Evolutionary conservation across 768 basidiomycete species (phyloP), one percentile per base, ranked within the genome.

Genomic region (Xerocomus potaroensis): DNA sequence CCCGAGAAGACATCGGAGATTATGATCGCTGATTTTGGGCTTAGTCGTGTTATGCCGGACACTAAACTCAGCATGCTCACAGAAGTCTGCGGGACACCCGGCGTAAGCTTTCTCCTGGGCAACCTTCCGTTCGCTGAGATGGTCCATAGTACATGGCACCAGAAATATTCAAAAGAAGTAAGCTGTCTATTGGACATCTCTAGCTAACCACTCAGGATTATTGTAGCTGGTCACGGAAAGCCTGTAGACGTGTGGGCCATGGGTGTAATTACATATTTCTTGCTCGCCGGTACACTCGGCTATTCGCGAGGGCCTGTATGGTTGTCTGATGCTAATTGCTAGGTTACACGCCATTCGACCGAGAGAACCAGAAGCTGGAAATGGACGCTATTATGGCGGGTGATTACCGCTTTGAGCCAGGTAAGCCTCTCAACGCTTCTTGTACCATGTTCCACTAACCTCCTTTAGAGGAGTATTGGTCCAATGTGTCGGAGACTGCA

Each of bases 241-340:
- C 93, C 94, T 8, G 94, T 96, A 15, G 95, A 95, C 59, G 70
- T 95, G 45, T 94, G 92, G 94, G 93, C 95, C 1, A 94, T 98
- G 81, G 95, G 95, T 31, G 95, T 99, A 40, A 94, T 99, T 66
- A 89, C 95, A 11, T 97, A 97, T 70, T 96, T 96, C 83, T 72
- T 97, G 4, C 83, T 97, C 22, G 84, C 83, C 42, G 83, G 81
- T 62, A 51, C 16, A 60, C 47, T 31, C 22, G 3, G 8, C n/a
- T 29, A 21, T 19, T 29, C 10, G 3, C 5, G 15, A 32, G 21
- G 21, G 32, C 43, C 32, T 22, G 35, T 32, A n/a, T 21, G 37
- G 16, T 18, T 18, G 22, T 29, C 39, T 49, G 14, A 51, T 11
- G 14, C 40, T 9, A 15, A 18, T 37, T 14, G 23, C 69, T 72